These are phyloP conservation scores for Cercospora sojina DNA, from an alignment of 2,329 filamentous ascomycete genomes.

Conservation along the genomic window DNA sequence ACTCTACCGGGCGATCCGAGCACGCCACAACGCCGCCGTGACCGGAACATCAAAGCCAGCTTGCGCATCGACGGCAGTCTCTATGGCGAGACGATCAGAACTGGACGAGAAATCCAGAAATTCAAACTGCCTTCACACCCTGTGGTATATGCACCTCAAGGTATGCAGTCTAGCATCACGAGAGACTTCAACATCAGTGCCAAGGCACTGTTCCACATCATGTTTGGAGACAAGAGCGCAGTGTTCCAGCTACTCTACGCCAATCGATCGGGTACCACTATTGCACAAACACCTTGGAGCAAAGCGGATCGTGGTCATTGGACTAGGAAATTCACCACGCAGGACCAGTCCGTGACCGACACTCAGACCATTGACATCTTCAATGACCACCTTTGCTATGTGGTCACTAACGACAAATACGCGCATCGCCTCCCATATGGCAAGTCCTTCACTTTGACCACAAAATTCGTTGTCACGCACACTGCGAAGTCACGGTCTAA, in stretches of 20 bases:
- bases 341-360: constrained; percentile 60
- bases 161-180: constrained; percentile 74
- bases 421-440: constrained; percentile 85
- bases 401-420: constrained; percentile 62
- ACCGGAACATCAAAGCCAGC: constrained; percentile 55
- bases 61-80: constrained; percentile 64
- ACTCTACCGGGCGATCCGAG: constrained; percentile 48
- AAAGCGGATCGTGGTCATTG: constrained; percentile 58
- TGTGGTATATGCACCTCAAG: constrained; percentile 79
- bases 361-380: constrained; percentile 76
- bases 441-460: constrained; percentile 75
- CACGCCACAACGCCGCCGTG: constrained; percentile 39
- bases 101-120: constrained; percentile 58
- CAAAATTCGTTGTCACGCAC: constrained; percentile 91
- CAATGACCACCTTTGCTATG: constrained; percentile 62
- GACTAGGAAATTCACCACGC: constrained; percentile 64
- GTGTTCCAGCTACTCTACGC: constrained; percentile 90
- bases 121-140: constrained; percentile 80
- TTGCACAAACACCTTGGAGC: constrained; percentile 84
- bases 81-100: constrained; percentile 47
- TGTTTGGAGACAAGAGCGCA: constrained; percentile 94
- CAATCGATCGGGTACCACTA: constrained; percentile 72
- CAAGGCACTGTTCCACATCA: constrained; percentile 91
- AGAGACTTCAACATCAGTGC: constrained; percentile 86
- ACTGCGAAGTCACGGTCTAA: constrained; percentile 89